Percentiles rank a stretch among this genome's conserved stretches.
These are phyloP conservation scores for Monosporozyma siamensis DNA, from an alignment of 805 yeast species.

Conservation along the genomic window DNA sequence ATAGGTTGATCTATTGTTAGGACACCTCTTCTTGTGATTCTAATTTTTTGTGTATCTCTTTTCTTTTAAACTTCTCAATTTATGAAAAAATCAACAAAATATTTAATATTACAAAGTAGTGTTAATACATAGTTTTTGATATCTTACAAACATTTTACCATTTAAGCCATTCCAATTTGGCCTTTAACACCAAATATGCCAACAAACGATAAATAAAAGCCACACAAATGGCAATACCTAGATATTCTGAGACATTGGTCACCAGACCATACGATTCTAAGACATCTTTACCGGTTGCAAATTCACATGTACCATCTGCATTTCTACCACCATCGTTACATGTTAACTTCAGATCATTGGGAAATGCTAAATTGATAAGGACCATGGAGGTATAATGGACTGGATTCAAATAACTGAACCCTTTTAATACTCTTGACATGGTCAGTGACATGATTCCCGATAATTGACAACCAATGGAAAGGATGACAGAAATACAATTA, in stretches of 20 bases:
- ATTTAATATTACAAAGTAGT: no score
- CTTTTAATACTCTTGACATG: constrained; percentile 62
- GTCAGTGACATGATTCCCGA: constrained; percentile 74
- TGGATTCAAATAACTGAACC: constrained; percentile 70
- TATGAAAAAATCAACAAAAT: no score
- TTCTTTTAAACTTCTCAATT: no score
- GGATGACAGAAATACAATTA: constrained; percentile 54
- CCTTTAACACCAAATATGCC: constrained; percentile 19
- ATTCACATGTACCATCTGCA: constrained; percentile 35
- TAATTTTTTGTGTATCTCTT: no score
- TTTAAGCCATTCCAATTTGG: constrained; percentile 25
- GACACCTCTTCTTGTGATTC: no score
- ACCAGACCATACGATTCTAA: constrained; percentile 41
- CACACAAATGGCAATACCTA: constrained; percentile 29
- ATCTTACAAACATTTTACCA: constrained; percentile 8
- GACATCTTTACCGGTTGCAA: constrained; percentile 47
- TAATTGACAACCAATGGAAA: constrained; percentile 71
- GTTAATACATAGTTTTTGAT: no score
- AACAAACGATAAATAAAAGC: constrained; percentile 21
- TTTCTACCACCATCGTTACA: constrained; percentile 38
- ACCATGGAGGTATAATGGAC: constrained; percentile 60
- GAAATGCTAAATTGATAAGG: constrained; percentile 52
- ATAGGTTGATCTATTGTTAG: no score
- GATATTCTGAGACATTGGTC: constrained; percentile 30
- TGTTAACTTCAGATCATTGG: constrained; percentile 37